phyloP scores from a whole-genome alignment of 2,329 filamentous ascomycete genomes.

The Ceratocystis variospora region DNA sequence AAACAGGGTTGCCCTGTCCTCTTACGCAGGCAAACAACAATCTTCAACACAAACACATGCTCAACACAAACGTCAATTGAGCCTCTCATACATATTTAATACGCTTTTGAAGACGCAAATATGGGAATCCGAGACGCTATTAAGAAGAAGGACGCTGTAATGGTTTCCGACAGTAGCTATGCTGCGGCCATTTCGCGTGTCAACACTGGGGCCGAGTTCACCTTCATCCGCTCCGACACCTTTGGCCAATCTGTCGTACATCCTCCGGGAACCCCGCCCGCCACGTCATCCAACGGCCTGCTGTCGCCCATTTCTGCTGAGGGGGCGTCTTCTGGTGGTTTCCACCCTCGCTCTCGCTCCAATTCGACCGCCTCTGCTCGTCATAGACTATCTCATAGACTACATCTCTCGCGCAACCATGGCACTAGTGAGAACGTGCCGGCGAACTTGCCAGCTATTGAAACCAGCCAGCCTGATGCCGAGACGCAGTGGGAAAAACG shows the following conservation, averaged over 20 bases:
- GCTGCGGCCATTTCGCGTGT: conserved; percentile 29
- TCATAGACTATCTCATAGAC: conserved; percentile 51
- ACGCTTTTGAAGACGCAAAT: conserved; percentile 15
- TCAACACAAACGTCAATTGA: neutral
- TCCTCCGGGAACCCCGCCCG: conserved; percentile 38
- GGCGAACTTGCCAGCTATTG: conserved; percentile 62
- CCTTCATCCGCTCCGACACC: conserved; percentile 74
- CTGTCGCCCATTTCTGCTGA: conserved; percentile 14
- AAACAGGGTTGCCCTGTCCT: neutral
- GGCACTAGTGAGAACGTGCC: conserved; percentile 63
- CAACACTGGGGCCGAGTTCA: conserved; percentile 50
- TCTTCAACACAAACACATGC: neutral
- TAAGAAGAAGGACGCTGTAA: conserved; percentile 39
- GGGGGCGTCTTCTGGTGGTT: conserved; percentile 10
- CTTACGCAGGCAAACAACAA: neutral
- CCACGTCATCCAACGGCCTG: conserved; percentile 11
- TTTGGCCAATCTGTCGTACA: conserved; percentile 63
- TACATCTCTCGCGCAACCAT: conserved; percentile 49
- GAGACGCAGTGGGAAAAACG: conserved; percentile 84
- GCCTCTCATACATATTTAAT: neutral
- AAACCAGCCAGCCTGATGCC: conserved; percentile 27
- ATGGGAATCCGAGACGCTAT: conserved; percentile 43
- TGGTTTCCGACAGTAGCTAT: conserved; percentile 25
- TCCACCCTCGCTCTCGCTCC: conserved; percentile 30
- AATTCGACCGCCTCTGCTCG: conserved; percentile 33